Evolutionary conservation across 1,284 basidiomycete genomes (phyloP), one percentile per base, ranked within the genome.

Genomic region (Trichosporon faecale): DNA sequence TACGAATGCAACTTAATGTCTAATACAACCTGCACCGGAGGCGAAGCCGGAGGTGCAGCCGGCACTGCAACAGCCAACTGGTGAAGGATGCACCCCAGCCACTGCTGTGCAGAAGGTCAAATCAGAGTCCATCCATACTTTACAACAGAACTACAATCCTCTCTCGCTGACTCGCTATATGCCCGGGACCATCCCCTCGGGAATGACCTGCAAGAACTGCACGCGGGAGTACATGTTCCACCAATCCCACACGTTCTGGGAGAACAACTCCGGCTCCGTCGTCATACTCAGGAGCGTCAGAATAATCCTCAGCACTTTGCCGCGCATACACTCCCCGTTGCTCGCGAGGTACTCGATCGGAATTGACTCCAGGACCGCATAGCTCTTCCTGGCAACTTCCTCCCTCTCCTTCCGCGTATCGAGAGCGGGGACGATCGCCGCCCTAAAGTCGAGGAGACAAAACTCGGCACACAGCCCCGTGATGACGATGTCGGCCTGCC

Each of bases 211-310:
- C 31, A 79, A 69, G 69, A 77, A 79, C 70, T 79, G 78, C 23
- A 79, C 76, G 35, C 72, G 71, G 27, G 77, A 78, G 67, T 76
- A 79, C 73, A 79, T 77, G 68, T 77, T 77, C 78, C 78, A 79
- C 78, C 78, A 79, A 57, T 79, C 77, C 75, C 77, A 78, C 0
- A 77, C 70, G 21, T 69, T 72, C 46, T 74, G 73, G 16, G 73
- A 73, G 52, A 77, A 73, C 37, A 71, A 68, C 55, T 72, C 70
- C 0, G 75, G 74, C 67, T 74, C 71, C 25, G 69, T 72, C 23
- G 74, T 73, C 66, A 72, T 73, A 23, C 70, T 70, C 16, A 79
- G 61, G 21, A 79, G 66, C 1, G 73, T 70, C 6, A 79, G 73
- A 40, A 79, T 74, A 61, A 76, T 77, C 3, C 78, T 72, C 2